phyloP scores from a whole-genome alignment of 176 grass and related monocot species.

The Juncus inflexus region DNA sequence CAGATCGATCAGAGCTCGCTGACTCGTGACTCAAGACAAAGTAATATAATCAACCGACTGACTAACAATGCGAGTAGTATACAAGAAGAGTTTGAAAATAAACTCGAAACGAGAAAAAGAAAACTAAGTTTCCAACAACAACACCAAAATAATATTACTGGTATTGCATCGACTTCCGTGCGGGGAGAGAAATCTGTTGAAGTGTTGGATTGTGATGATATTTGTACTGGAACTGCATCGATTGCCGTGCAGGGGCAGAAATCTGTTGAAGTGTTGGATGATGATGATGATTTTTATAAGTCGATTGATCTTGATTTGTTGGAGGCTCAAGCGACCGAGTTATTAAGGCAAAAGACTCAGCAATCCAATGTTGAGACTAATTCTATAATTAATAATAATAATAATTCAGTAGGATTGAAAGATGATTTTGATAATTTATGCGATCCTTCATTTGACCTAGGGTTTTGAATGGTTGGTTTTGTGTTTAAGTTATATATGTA shows the following conservation, averaged over 20 bases:
- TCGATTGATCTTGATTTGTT: slow-evolving; percentile 75
- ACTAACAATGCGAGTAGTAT: slow-evolving; percentile 22
- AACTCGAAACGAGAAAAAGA: slow-evolving; percentile 75
- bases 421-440: slow-evolving; percentile 29
- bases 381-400: slow-evolving; percentile 10
- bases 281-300: slow-evolving; percentile 74
- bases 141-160: slow-evolving; percentile 7
- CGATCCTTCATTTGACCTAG: slow-evolving; percentile 50
- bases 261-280: slow-evolving; percentile 24
- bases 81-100: slow-evolving; percentile 47
- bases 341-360: slow-evolving; percentile 38
- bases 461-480: slow-evolving; percentile 22
- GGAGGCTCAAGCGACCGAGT: slow-evolving; percentile 64
- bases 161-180: slow-evolving; percentile 16
- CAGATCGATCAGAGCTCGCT: slow-evolving; percentile 35
- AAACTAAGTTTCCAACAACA: slow-evolving; percentile 67
- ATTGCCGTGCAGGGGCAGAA: not conserved
- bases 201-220: slow-evolving; percentile 25
- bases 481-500: not conserved
- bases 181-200: not conserved
- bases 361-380: slow-evolving; percentile 2
- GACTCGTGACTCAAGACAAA: slow-evolving; percentile 25
- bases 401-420: slow-evolving; percentile 25
- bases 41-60: slow-evolving; percentile 23
- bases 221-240: slow-evolving; percentile 27